Percentiles rank a stretch among this genome's conserved stretches.
phyloP scores from a whole-genome alignment of 495 filamentous ascomycete genomes.

The Darksidea phi region DNA sequence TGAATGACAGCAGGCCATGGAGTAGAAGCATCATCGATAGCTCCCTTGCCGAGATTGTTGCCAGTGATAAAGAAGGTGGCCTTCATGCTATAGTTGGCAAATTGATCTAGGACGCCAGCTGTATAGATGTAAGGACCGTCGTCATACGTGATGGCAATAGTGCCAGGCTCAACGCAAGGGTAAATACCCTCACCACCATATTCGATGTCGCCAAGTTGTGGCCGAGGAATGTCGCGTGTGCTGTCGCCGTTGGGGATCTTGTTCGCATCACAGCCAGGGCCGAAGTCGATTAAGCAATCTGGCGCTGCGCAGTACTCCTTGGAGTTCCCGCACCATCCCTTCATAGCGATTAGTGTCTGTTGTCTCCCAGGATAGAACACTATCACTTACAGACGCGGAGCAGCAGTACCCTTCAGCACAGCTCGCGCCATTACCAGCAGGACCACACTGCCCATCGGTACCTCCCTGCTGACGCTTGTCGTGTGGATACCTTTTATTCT shows the following conservation, averaged over 20 bases:
- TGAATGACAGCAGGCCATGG: conserved; percentile 63
- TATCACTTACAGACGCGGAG: conserved; percentile 9
- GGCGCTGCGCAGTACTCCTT: conserved; percentile 65
- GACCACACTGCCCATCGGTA: conserved; percentile 18
- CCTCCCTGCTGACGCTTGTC: conserved; percentile 19
- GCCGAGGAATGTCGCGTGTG: conserved; percentile 59
- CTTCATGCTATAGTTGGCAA: conserved; percentile 62
- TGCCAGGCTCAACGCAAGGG: conserved; percentile 60
- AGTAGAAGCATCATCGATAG: conserved; percentile 59
- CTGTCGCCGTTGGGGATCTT: conserved; percentile 59
- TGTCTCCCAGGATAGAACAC: background rate
- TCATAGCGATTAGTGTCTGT: background rate
- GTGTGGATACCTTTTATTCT: background rate
- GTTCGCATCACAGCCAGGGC: conserved; percentile 65
- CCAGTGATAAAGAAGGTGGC: conserved; percentile 81
- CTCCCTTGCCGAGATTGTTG: conserved; percentile 68
- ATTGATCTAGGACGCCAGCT: conserved; percentile 62
- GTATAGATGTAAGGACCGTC: conserved; percentile 76
- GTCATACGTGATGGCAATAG: conserved; percentile 74
- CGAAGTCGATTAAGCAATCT: conserved; percentile 68
- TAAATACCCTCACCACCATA: conserved; percentile 58
- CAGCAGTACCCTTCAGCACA: conserved; percentile 26
- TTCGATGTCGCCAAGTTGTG: conserved; percentile 56
- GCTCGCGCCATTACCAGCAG: conserved; percentile 12
- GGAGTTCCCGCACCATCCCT: conserved; percentile 56